Percentiles rank a stretch among this genome's conserved stretches.
These are phyloP conservation scores for Inosperma sp. DNA, from an alignment of 768 basidiomycete species.

Conservation along the genomic window DNA sequence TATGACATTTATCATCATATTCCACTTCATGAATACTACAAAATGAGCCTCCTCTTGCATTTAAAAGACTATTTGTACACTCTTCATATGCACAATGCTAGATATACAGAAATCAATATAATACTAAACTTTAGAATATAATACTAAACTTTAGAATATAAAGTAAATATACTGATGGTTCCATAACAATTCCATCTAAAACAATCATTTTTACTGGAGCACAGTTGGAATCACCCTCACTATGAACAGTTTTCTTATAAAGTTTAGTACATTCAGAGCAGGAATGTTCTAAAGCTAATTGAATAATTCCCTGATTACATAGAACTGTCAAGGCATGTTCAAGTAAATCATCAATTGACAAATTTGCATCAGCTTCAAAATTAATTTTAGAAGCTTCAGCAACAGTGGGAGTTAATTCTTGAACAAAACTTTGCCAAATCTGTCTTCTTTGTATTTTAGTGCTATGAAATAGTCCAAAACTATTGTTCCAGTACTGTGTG, in stretches of 20 bases:
- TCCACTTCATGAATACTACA: conserved; percentile 6
- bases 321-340: conserved; percentile 6
- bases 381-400: not conserved
- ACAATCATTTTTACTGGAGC: conserved; percentile 12
- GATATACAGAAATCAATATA: not conserved
- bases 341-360: conserved; percentile 5
- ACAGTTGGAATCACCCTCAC: not conserved
- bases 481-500: conserved; percentile 19
- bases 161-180: not conserved
- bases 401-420: conserved; percentile 9
- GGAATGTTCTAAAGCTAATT: conserved; percentile 7
- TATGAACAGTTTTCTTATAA: conserved; percentile 7
- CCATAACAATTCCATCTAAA: conserved; percentile 17
- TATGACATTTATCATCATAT: conserved; percentile 6
- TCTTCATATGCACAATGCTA: conserved; percentile 14
- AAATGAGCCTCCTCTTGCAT: conserved; percentile 14
- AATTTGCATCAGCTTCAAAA: not conserved
- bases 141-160: not conserved
- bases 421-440: conserved; percentile 11
- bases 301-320: conserved; percentile 10
- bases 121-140: no score
- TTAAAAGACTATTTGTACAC: conserved; percentile 10
- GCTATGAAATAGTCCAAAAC: conserved; percentile 2
- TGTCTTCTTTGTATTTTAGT: not conserved
- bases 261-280: conserved; percentile 15